A percentile compares a stretch with the other conserved stretches of the same genome.
Conservation (phyloP, 345 rosid genomes). For the Draba incana region DNA sequence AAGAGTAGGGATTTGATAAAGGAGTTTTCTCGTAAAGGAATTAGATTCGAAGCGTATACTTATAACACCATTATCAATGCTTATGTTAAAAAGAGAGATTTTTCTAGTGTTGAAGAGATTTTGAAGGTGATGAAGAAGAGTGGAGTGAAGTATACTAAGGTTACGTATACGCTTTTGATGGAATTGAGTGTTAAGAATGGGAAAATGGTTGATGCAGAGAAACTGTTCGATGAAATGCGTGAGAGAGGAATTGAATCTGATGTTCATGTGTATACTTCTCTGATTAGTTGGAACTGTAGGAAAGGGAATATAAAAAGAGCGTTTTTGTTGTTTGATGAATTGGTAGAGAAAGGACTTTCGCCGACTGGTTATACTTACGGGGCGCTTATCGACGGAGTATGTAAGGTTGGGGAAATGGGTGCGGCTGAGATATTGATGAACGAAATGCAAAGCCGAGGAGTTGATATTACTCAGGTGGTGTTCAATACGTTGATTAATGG, state of each 20-base stretch:
- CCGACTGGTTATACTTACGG: slow-evolving; percentile 73
- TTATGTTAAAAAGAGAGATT: slow-evolving; percentile 56
- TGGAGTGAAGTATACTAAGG: slow-evolving; percentile 54
- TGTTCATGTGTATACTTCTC: slow-evolving; percentile 58
- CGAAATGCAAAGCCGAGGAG: slow-evolving; percentile 73
- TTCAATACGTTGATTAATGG: slow-evolving; percentile 75
- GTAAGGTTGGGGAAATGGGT: slow-evolving; percentile 74
- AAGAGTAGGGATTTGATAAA: slow-evolving; percentile 55
- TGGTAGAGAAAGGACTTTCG: slow-evolving; percentile 60
- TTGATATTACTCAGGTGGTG: slow-evolving; percentile 57
- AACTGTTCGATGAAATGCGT: slow-evolving; percentile 74
- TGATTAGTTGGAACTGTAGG: slow-evolving; percentile 63
- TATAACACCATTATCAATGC: slow-evolving; percentile 72
- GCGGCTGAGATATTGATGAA: slow-evolving; percentile 67
- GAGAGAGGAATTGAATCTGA: slow-evolving; percentile 60
- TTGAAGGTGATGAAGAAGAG: slow-evolving; percentile 67
- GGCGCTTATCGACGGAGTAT: slow-evolving; percentile 73
- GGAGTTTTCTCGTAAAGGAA: slow-evolving; percentile 53
- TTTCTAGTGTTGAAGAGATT: slow-evolving; percentile 50
- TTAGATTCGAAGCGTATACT: slow-evolving; percentile 64
- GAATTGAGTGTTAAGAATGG: slow-evolving; percentile 47
- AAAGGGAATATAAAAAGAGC: slow-evolving; percentile 63
- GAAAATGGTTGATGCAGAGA: slow-evolving; percentile 58
- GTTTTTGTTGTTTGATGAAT: slow-evolving; percentile 73
- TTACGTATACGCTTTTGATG: slow-evolving; percentile 64